Evolutionary conservation across 768 basidiomycete species (phyloP).

Genomic region (Mycena rebaudengoi): DNA sequence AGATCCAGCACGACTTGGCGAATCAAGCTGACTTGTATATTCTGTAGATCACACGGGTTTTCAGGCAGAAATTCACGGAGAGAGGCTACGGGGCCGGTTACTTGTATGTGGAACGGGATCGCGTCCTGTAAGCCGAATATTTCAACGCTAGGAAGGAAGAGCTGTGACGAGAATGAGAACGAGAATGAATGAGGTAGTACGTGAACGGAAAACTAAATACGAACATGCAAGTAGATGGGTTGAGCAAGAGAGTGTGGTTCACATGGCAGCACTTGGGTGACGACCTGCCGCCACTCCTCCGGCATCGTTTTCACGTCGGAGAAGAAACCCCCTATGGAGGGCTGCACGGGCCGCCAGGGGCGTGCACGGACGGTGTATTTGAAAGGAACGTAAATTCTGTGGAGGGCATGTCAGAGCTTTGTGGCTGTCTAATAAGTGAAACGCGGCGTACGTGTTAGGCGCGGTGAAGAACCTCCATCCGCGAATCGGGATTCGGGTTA

Average conservation of each 20-base stretch:
- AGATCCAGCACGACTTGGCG: too few species aligned
- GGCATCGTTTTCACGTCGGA: not conserved
- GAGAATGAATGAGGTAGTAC: not conserved
- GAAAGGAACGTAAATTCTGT: not conserved
- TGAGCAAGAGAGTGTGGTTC: too few species aligned
- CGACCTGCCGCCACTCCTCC: not conserved
- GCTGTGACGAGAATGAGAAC: not conserved
- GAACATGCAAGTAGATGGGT: too few species aligned
- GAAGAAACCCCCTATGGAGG: not conserved
- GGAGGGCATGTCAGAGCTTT: too few species aligned
- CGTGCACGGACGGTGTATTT: not conserved
- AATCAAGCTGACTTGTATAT: not conserved
- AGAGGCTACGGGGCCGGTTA: not conserved
- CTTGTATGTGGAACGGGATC: not conserved
- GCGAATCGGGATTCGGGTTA: too few species aligned
- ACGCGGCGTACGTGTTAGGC: too few species aligned
- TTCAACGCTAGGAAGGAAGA: not conserved
- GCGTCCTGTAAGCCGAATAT: not conserved
- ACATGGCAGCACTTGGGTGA: too few species aligned
- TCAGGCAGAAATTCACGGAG: not conserved
- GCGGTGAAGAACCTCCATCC: too few species aligned
- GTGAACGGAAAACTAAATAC: too few species aligned
- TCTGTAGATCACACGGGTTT: not conserved
- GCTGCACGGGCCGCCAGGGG: not conserved
- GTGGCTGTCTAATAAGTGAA: too few species aligned